phyloP scores from a whole-genome alignment of 1,284 basidiomycete genomes.

The Sporisorium iseilematis-ciliati region DNA sequence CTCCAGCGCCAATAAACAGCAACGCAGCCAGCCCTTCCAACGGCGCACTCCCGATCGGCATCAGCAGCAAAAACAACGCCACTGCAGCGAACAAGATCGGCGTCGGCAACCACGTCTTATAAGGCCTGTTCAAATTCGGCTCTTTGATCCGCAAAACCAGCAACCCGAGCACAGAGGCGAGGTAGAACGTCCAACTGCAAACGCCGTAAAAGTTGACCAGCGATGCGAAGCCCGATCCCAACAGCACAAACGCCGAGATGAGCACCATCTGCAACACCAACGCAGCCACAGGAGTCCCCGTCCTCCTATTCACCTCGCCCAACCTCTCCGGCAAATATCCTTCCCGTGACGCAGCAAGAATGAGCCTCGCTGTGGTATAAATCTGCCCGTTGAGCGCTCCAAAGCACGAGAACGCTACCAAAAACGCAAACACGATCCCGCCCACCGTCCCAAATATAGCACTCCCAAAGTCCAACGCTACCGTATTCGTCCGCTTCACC shows the following conservation, averaged over 20 bases:
- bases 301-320: conserved; percentile 37
- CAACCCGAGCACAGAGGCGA: conserved; percentile 77
- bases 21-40: conserved; percentile 73
- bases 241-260: conserved; percentile 71
- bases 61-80: conserved; percentile 89
- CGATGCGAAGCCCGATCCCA: conserved; percentile 71
- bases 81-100: conserved; percentile 91
- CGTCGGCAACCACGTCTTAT: conserved; percentile 83
- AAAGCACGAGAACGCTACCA: conserved; percentile 89
- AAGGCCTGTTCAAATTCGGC: conserved; percentile 81
- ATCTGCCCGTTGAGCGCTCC: conserved; percentile 60
- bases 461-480: conserved; percentile 89
- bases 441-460: conserved; percentile 86
- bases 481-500: conserved; percentile 78
- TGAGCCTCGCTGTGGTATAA: conserved; percentile 76
- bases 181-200: conserved; percentile 66
- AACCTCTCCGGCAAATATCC: conserved; percentile 76
- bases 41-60: conserved; percentile 95
- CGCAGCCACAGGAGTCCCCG: conserved; percentile 57
- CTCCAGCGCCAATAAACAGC: conserved; percentile 57
- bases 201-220: conserved; percentile 73
- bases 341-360: conserved; percentile 89
- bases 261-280: conserved; percentile 70
- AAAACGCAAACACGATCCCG: conserved; percentile 84
- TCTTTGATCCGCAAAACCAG: conserved; percentile 90